Evolutionary conservation across 169 alveolate genomes (phyloP), one percentile per base, ranked within the genome.

Genomic region (Cryptosporidium felis): DNA sequence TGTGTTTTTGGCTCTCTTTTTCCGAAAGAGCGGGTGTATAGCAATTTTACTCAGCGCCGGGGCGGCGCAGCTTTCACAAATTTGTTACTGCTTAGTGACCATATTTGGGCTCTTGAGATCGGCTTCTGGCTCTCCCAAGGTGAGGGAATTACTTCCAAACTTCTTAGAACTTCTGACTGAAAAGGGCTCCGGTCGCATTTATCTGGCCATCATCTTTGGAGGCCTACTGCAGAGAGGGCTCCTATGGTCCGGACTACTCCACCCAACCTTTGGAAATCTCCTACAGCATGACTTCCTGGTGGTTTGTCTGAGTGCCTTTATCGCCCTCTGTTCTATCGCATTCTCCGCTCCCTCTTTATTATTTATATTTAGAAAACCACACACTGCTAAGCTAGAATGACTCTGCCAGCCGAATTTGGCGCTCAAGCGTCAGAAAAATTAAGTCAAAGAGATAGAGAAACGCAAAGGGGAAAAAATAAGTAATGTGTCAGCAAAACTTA

Each of bases 141-240:
- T 46, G 23, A 23, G 21, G 49, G 32, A 36, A 12, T 46, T 44
- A 9, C 18, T 49, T 5, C 63, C 5, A 3, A 30, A 38, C 45
- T 3, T 30, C 45, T 5, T 30, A 18, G 8, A 44, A 6, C 12
- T 65, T 23, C 59, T 65, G 32, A 12, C 36, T 28, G 81, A 65
- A 65, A 46, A 46, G 18, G 62, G 59, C 45, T 65, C 81, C 8
- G 34, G n/a, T 32, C 60, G 49, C 5, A 65, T 65, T 14, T 47
- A 46, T 18, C 28, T 65, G 4, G 9, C 40, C 16, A 16, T 65
- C 32, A 26, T 47, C n/a, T 28, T 65, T 8, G 81, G 81, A 9
- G 81, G 81, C 14, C 44, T 65, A 12, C 26, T 30, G 18, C 81
- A 65, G 30, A 65, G 81, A 47, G 12, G n/a, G 9, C 32, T 30